Conservation (phyloP, 169 alveolate species). For the Cytauxzoon felis region DNA sequence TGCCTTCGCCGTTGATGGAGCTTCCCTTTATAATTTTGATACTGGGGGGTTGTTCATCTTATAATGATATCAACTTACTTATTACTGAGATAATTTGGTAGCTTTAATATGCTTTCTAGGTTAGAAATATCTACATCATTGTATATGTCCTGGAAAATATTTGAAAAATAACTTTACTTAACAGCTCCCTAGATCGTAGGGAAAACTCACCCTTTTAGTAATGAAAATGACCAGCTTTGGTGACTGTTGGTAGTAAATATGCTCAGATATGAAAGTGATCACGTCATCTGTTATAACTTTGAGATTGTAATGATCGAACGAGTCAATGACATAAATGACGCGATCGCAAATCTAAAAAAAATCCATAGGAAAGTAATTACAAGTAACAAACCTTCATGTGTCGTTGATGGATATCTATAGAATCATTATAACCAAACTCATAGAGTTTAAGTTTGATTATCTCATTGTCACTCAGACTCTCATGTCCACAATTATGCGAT, state of each 20-base stretch:
- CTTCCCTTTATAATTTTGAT: slow-evolving; percentile 42
- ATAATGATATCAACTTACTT: slow-evolving; percentile 12
- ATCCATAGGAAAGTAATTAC: not conserved
- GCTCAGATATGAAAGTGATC: slow-evolving; percentile 38
- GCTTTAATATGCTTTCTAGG: not conserved
- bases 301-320: slow-evolving; percentile 10
- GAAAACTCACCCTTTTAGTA: slow-evolving; percentile 35
- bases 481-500: slow-evolving; percentile 13
- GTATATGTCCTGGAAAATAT: slow-evolving; percentile 9
- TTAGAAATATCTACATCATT: not conserved
- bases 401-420: slow-evolving; percentile 5
- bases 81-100: slow-evolving; percentile 25
- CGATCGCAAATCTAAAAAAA: slow-evolving; percentile 9
- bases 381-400: slow-evolving; percentile 8
- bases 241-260: slow-evolving; percentile 38
- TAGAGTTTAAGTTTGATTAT: slow-evolving; percentile 15
- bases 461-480: slow-evolving; percentile 7
- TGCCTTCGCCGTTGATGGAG: slow-evolving; percentile 52
- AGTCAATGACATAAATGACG: slow-evolving; percentile 18
- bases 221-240: slow-evolving; percentile 55
- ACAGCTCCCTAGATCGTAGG: no score
- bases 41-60: not conserved
- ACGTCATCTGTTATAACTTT: slow-evolving; percentile 9
- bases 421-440: slow-evolving; percentile 21
- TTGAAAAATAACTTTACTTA: not conserved